phyloP scores from a whole-genome alignment of 2,329 filamentous ascomycete species.

The Gnomoniopsis sp. region DNA sequence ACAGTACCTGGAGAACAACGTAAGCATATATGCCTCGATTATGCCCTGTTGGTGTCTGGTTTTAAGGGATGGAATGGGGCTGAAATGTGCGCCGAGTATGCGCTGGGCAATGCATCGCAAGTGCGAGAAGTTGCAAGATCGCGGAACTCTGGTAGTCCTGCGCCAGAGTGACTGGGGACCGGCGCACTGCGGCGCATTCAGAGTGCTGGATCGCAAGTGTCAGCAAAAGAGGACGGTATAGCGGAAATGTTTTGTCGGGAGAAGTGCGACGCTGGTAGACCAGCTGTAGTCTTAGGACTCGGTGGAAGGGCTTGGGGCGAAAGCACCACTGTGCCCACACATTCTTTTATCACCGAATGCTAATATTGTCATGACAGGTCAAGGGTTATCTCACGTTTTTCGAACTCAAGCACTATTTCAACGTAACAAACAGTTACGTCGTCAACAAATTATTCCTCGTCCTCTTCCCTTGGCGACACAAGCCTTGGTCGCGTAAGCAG shows the following conservation, averaged over 20 bases:
- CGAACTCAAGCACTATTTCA: constrained; percentile 97
- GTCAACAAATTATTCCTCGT: constrained; percentile 90
- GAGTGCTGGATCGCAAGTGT: too few species aligned
- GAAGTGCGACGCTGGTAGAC: neutral
- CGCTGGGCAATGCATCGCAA: neutral
- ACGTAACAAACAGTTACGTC: constrained; percentile 97
- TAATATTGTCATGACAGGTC: constrained; percentile 33
- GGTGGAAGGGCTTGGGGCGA: too few species aligned
- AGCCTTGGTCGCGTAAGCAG: constrained; percentile 93
- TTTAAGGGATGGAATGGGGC: neutral
- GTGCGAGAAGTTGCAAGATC: neutral
- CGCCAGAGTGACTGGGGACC: neutral
- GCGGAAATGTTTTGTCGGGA: neutral
- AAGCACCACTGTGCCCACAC: neutral
- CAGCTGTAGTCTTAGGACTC: neutral
- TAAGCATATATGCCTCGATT: constrained; percentile 40
- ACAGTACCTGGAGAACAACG: constrained; percentile 94
- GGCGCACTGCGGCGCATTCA: too few species aligned
- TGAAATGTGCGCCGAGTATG: neutral
- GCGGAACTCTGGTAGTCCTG: neutral
- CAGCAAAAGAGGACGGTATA: neutral
- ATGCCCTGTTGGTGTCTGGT: too few species aligned
- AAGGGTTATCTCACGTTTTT: constrained; percentile 83
- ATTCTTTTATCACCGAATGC: neutral
- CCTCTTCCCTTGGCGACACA: constrained; percentile 95